These are phyloP conservation scores for Sherardia arvensis DNA, from an alignment of 257 asterid species.

Conservation along the genomic window DNA sequence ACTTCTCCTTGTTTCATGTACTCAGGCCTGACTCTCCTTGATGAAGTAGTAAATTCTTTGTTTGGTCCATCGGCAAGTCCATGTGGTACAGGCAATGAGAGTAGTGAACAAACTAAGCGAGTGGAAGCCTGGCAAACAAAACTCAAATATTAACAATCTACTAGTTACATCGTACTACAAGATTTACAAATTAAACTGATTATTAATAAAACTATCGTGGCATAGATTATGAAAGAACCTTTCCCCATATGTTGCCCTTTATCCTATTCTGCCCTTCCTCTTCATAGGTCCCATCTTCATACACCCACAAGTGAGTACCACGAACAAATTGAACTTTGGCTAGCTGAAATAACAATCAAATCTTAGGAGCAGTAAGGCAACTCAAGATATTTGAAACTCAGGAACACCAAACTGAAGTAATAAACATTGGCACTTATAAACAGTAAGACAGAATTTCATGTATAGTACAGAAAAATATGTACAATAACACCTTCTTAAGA, in stretches of 20 bases:
- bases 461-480: neutral
- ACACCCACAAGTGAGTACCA: conserved; percentile 72
- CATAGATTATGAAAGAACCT: conserved; percentile 41
- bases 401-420: neutral
- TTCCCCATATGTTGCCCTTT: conserved; percentile 70
- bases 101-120: conserved; percentile 59
- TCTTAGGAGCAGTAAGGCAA: neutral
- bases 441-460: neutral
- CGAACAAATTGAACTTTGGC: conserved; percentile 64
- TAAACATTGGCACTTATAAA: neutral
- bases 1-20: conserved; percentile 30
- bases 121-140: conserved; percentile 57
- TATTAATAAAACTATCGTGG: conserved; percentile 7
- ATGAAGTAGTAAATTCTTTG: conserved; percentile 22
- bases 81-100: conserved; percentile 59
- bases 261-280: conserved; percentile 87
- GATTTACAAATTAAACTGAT: conserved; percentile 5
- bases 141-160: conserved; percentile 24
- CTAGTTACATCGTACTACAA: neutral
- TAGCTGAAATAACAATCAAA: conserved; percentile 33
- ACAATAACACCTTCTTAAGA: neutral
- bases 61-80: conserved; percentile 24
- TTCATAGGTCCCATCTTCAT: conserved; percentile 77
- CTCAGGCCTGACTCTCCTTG: conserved; percentile 31
- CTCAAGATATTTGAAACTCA: neutral